Percentiles rank a stretch among this genome's conserved stretches.
Evolutionary conservation across 2,329 filamentous ascomycete genomes (phyloP).

Genomic region (Beauveria sp.): DNA sequence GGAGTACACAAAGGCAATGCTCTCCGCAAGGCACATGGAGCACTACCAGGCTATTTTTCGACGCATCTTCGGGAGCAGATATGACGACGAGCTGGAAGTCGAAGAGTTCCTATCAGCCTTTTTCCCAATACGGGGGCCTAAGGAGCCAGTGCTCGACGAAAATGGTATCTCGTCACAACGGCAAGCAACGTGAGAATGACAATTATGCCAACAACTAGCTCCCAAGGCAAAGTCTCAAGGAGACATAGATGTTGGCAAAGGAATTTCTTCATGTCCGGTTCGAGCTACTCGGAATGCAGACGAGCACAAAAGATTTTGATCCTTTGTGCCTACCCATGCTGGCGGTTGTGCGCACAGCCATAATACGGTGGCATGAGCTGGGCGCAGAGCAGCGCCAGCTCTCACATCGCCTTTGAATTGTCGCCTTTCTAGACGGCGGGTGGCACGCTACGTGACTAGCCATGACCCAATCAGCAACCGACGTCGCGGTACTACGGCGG

Average conservation of each 20-base stretch:
- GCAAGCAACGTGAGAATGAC: not conserved
- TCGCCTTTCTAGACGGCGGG: not conserved
- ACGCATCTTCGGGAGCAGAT: not conserved
- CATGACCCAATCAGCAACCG: not conserved
- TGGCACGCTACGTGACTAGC: not conserved
- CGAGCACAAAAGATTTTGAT: no score
- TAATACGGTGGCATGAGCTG: not conserved
- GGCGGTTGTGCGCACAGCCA: not conserved
- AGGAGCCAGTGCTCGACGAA: not conserved
- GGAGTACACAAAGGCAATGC: slow-evolving; percentile 26
- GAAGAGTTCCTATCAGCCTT: not conserved
- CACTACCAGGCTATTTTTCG: slow-evolving; percentile 1
- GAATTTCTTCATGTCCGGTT: no score
- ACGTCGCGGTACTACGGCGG: no score
- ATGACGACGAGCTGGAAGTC: not conserved
- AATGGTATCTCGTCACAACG: not conserved
- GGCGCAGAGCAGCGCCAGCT: not conserved
- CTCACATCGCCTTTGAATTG: not conserved
- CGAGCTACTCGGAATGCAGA: no score
- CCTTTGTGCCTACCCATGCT: not conserved
- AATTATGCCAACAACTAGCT: not conserved
- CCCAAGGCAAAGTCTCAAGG: not conserved
- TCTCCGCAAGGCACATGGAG: not conserved
- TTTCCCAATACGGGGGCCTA: not conserved
- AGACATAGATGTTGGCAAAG: no score